These are phyloP conservation scores for Eragrostis tef DNA, from an alignment of 202 grass and related monocot species.

Conservation along the genomic window DNA sequence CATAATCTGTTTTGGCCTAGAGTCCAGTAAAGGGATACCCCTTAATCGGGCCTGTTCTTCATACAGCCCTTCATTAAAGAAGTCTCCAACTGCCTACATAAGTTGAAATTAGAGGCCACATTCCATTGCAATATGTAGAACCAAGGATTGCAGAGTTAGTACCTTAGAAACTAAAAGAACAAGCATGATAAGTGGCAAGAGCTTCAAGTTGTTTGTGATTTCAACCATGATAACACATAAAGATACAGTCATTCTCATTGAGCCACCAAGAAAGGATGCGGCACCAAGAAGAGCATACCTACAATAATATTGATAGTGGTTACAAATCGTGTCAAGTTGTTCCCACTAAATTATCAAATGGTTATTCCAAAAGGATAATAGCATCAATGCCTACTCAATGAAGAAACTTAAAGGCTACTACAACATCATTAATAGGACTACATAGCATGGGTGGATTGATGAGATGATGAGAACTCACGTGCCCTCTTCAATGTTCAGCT, in stretches of 20 bases:
- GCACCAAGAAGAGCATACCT: constrained; percentile 99
- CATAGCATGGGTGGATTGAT: constrained; percentile 24
- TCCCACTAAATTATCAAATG: constrained; percentile 32
- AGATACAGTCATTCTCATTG: constrained; percentile 99
- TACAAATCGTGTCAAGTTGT: constrained; percentile 36
- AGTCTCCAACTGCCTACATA: constrained; percentile 90
- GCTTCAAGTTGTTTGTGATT: constrained; percentile 97
- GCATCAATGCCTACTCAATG: not conserved
- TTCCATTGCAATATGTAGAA: constrained; percentile 39
- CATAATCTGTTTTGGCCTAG: constrained; percentile 90
- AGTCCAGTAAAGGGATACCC: constrained; percentile 94
- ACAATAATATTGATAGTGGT: constrained; percentile 38
- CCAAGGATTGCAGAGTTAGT: constrained; percentile 35
- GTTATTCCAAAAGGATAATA: not conserved
- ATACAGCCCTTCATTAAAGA: constrained; percentile 95
- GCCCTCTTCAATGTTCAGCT: constrained; percentile 95
- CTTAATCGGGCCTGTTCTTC: constrained; percentile 86
- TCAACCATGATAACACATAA: constrained; percentile 99
- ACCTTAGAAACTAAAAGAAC: constrained; percentile 99
- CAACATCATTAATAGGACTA: not conserved
- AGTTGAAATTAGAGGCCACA: constrained; percentile 46
- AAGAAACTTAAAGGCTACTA: constrained; percentile 2
- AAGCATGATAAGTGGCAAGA: constrained; percentile 97
- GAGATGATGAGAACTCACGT: constrained; percentile 75
- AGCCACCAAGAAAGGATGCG: constrained; percentile 98